These are phyloP conservation scores for Pezizomycotina sp. DNA, from an alignment of 2,329 filamentous ascomycete genomes.

Conservation along the genomic window DNA sequence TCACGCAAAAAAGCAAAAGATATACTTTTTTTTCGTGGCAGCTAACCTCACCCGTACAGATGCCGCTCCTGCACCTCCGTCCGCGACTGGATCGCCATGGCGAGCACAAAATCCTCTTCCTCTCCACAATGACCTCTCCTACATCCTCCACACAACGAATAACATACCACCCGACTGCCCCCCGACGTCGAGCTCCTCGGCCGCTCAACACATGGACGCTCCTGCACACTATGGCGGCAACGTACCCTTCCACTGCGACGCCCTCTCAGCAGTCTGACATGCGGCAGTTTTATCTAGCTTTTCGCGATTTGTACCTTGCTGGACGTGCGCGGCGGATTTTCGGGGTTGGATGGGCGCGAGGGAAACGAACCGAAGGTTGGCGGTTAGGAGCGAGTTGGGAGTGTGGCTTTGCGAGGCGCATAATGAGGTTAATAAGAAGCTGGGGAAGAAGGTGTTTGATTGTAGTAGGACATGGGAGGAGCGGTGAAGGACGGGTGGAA, in stretches of 20 bases:
- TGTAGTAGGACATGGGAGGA: slow-evolving; percentile 71
- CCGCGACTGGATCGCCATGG: slow-evolving; percentile 43
- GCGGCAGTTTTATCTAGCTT: slow-evolving; percentile 62
- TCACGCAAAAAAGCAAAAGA: too few species aligned
- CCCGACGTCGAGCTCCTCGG: slow-evolving; percentile 79
- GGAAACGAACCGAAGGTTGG: slow-evolving; percentile 40
- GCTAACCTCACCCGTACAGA: too few species aligned
- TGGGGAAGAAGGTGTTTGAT: slow-evolving; percentile 84
- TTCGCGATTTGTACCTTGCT: slow-evolving; percentile 81
- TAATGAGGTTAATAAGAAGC: slow-evolving; percentile 72
- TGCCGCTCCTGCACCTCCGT: slow-evolving; percentile 55
- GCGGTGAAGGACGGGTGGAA: slow-evolving; percentile 78
- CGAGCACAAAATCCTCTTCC: slow-evolving; percentile 30
- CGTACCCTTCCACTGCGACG: slow-evolving; percentile 59
- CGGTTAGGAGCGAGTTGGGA: slow-evolving; percentile 53
- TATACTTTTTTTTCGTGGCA: too few species aligned
- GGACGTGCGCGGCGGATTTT: slow-evolving; percentile 88
- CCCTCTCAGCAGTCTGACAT: slow-evolving; percentile 57
- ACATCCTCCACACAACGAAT: slow-evolving; percentile 28
- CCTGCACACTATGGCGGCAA: slow-evolving; percentile 76
- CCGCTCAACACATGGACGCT: slow-evolving; percentile 82
- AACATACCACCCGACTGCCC: slow-evolving; percentile 53
- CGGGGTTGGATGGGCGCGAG: slow-evolving; percentile 55
- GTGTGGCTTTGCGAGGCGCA: slow-evolving; percentile 74
- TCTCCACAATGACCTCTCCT: slow-evolving; percentile 21